Evolutionary conservation across 2,329 filamentous ascomycete genomes (phyloP), one percentile per base, ranked within the genome.

Genomic region (Sordariomycetes sp.): DNA sequence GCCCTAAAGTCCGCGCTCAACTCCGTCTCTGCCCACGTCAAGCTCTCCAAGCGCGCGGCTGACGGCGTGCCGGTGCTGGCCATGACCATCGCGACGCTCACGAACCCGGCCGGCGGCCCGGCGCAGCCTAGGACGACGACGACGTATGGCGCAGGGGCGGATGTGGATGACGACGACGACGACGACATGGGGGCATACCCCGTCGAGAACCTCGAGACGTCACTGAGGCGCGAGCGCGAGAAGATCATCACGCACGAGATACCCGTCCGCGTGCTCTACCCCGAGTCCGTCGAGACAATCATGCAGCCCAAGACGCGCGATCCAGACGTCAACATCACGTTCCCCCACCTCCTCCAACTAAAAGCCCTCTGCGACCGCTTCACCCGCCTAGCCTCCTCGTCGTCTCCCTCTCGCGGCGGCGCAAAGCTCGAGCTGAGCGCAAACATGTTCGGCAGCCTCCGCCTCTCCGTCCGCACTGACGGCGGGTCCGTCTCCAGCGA

Each of bases 361-460:
- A 96, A 97, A 68, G 87, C 86, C 61, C 94, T 99, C 61, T 95
- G 90, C 3, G 94, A 99, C 69, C 85, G 94, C 56, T 97, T 97
- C 72, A 97, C 90, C 50, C 92, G 89, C 66, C 81, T 97, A 2
- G 89, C 89, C 3, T 72, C 80, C 54, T 73, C 76, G 24, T 74
- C 51, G 34, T 39, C 55, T 53, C 51, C 35, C 56, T 51, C 48
- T 53, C 56, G 28, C 13, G 51, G 59, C 25, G 72, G 73, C 3
- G 82, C 89, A 0, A 89, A 90, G 65, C 76, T 99, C 2, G 90
- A 96, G 68, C 73, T 97, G 51, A 86, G 86, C 57, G 94, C 91
- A 34, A 99, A 96, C 70, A 96, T 96, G 90, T 89, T 95, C 70
- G 94, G 94, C 22, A 85, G 84, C 59, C 74, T 99, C 58, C 84